phyloP scores from a whole-genome alignment of 306 rosid species.

The Cucurbita pepo region DNA sequence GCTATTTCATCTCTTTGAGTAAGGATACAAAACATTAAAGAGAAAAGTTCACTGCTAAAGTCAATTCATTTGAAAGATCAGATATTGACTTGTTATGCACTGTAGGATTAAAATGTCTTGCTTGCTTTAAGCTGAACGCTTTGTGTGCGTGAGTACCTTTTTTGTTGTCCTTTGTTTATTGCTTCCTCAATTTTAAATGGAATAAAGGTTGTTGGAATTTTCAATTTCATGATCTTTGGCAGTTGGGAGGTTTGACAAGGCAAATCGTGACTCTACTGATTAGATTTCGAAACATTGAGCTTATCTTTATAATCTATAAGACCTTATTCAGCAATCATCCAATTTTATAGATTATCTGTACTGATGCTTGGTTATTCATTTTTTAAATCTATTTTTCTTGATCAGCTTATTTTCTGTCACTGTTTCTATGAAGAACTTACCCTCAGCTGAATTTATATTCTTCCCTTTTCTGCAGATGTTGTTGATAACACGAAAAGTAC shows the following conservation, averaged over 20 bases:
- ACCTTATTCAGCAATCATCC: not conserved
- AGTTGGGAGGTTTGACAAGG: not conserved
- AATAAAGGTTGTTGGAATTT: not conserved
- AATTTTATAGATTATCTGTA: not conserved
- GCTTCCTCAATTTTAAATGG: not conserved
- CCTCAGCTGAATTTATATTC: not conserved
- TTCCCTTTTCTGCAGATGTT: constrained; percentile 39
- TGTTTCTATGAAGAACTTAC: not conserved
- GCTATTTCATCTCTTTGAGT: constrained; percentile 76
- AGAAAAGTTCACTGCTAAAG: not conserved
- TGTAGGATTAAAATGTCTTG: not conserved
- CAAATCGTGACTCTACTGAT: not conserved
- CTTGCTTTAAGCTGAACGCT: not conserved
- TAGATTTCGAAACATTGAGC: not conserved
- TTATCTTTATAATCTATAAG: not conserved
- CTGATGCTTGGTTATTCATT: not conserved
- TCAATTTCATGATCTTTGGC: not conserved
- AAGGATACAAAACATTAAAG: constrained; percentile 13
- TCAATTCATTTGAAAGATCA: not conserved
- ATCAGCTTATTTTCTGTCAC: not conserved
- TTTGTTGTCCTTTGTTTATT: not conserved
- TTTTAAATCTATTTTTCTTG: not conserved
- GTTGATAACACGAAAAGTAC: constrained; percentile 41
- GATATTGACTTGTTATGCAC: not conserved
- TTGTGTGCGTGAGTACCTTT: not conserved